Evolutionary conservation across 306 rosid genomes (phyloP), one percentile per base, ranked within the genome.

Genomic region (Trifolium pratense): DNA sequence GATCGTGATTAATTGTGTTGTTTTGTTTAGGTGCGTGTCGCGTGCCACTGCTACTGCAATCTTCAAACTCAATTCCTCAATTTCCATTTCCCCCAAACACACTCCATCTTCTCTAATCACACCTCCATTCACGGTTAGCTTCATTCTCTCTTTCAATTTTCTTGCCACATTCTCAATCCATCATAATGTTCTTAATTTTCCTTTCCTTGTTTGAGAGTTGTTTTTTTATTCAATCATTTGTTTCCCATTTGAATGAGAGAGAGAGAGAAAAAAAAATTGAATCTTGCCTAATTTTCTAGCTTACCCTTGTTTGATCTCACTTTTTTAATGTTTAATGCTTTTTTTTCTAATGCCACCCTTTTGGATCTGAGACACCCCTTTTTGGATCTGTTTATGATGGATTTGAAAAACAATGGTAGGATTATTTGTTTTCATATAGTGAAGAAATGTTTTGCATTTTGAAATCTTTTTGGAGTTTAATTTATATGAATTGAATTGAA

Each of bases 341-440:
- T 74, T 65, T 62, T 48, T n/a, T n/a, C n/a, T 16, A 71, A 26
- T 31, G 53, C 20, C 52, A 32, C 59, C 52, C 73, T 65, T 59
- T 58, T 66, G 86, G 80, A 84, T 83, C 82, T 78, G 78, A 58
- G 23, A 17, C 32, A 0, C 73, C 46, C 39, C 37, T 26, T 57
- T 48, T 21, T 39, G 36, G 77, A 74, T 81, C 78, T 70, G 66
- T 66, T 17, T 66, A 53, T 52, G 48, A 62, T 79, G n/a, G 59
- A 18, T 69, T 48, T 51, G 49, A 15, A 13, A 18, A 43, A 52
- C 59, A 32, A 39, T 52, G 11, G 23, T 17, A 26, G 3, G 18
- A 52, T 26, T 69, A 25, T 32, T 34, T 67, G 0, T 60, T 5
- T 40, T 45, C 14, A 11, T 79, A 4, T 14, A 66, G 13, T 6